Percentiles rank a stretch among this genome's conserved stretches.
Conservation (phyloP, 2,329 filamentous ascomycete genomes). For the Stachybotrys chlorohalonatus region DNA sequence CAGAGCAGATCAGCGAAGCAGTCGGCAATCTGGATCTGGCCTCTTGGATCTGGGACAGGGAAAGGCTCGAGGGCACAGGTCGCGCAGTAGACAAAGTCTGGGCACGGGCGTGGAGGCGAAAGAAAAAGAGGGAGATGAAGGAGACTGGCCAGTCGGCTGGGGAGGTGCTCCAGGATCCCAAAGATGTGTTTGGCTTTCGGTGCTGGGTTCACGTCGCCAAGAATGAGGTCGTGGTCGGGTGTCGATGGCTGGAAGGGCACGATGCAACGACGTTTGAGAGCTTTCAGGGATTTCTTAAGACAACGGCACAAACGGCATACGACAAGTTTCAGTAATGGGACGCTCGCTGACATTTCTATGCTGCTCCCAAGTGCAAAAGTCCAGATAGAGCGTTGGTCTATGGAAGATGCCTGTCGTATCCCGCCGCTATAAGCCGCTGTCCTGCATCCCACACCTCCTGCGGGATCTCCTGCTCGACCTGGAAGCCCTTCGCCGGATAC, state of each 20-base stretch:
- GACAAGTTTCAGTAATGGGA: neutral
- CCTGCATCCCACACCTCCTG: constrained; percentile 30
- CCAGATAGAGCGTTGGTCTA: neutral
- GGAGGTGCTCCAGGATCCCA: constrained; percentile 10
- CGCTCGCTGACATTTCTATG: neutral
- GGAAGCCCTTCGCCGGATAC: constrained; percentile 32
- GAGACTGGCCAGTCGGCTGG: constrained; percentile 13
- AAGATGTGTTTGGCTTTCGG: constrained; percentile 48
- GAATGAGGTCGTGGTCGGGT: constrained; percentile 33
- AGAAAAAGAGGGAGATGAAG: constrained; percentile 43
- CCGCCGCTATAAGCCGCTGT: constrained; percentile 27
- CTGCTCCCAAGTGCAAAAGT: neutral
- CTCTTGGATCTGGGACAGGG: constrained; percentile 54
- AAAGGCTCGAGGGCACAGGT: constrained; percentile 47
- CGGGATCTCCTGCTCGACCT: constrained; percentile 33
- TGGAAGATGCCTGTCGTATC: constrained; percentile 25
- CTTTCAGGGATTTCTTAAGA: constrained; percentile 70
- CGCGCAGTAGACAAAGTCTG: constrained; percentile 66
- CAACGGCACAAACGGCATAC: constrained; percentile 18
- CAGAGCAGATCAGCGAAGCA: constrained; percentile 28
- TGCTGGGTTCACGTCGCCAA: constrained; percentile 35
- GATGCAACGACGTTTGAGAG: constrained; percentile 75
- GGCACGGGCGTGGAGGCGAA: constrained; percentile 64
- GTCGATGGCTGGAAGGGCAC: constrained; percentile 61
- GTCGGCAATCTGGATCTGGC: constrained; percentile 48